Evolutionary conservation across 2,329 filamentous ascomycete genomes (phyloP).

Genomic region (Ophiostoma ips): DNA sequence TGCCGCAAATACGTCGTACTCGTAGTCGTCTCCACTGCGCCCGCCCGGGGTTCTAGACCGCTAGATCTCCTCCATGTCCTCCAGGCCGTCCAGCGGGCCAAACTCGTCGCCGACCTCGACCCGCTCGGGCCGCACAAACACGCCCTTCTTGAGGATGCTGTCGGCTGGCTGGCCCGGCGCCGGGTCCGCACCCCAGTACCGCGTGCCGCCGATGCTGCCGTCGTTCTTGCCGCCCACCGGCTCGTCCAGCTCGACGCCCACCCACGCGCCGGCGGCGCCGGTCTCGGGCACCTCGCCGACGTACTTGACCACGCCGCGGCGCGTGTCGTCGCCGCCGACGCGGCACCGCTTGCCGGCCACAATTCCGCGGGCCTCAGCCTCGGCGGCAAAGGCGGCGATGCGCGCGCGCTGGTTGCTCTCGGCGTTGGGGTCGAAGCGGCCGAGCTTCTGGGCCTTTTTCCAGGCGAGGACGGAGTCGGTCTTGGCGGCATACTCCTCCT

Average conservation of each 20-base stretch:
- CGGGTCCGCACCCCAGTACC: slow-evolving; percentile 57
- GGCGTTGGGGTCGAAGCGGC: slow-evolving; percentile 82
- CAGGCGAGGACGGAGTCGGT: slow-evolving; percentile 82
- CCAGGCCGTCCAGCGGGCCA: slow-evolving; percentile 55
- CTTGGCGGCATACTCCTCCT: slow-evolving; percentile 71
- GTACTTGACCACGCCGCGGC: slow-evolving; percentile 57
- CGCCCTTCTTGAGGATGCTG: slow-evolving; percentile 49
- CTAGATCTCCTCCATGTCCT: slow-evolving; percentile 62
- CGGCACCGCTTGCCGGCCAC: slow-evolving; percentile 48
- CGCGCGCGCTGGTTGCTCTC: slow-evolving; percentile 60
- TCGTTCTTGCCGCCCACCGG: slow-evolving; percentile 76
- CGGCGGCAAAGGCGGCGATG: slow-evolving; percentile 51
- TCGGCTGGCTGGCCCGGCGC: slow-evolving; percentile 13
- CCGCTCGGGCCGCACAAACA: slow-evolving; percentile 66
- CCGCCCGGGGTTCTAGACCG: too few species aligned
- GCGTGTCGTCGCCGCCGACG: slow-evolving; percentile 51
- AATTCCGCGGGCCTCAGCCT: slow-evolving; percentile 57
- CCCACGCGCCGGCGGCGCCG: slow-evolving; percentile 43
- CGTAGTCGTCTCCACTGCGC: too few species aligned
- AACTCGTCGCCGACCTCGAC: slow-evolving; percentile 60
- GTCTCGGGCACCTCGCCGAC: slow-evolving; percentile 65
- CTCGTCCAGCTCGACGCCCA: slow-evolving; percentile 64
- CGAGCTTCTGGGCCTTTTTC: slow-evolving; percentile 93
- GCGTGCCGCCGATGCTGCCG: slow-evolving; percentile 45
- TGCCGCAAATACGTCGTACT: too few species aligned